Evolutionary conservation across 441 rosid genomes (phyloP), one percentile per base, ranked within the genome.

Genomic region (Macaranga tanarius): DNA sequence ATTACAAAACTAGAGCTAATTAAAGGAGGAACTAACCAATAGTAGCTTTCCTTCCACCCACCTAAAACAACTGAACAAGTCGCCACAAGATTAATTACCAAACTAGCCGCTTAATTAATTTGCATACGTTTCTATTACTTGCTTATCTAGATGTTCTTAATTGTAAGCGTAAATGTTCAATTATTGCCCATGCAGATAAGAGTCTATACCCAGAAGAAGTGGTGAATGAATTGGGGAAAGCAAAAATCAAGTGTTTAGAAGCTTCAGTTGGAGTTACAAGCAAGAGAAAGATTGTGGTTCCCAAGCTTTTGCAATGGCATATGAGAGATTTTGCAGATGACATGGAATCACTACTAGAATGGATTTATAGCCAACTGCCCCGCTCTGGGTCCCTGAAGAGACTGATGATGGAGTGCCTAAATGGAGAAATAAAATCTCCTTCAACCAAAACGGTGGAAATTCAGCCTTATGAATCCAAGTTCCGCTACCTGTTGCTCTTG

Each of bases 311-410:
- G 73, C 93, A 89, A 66, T 90, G 96, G 97, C 90, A 90, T 78
- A 85, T 92, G 97, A 82, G 76, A 79, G 97, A 92, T 79, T 94
- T 94, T 56, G 95, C 97, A n/a, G 99, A 92, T 67, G 87, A 85
- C 72, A 84, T 86, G 83, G 91, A 85, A 58, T 94, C 97, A 10
- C 86, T 94, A 5, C 74, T 90, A 7, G 95, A 92, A 84, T 94
- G 99, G 99, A 84, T 94, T 28, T 89, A 92, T 51, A 94, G 97
- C 82, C 92, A 92, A 57, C 70, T 89, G 78, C 94, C 97, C 2
- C 84, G 84, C 40, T 85, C 92, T 54, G 89, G 86, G 55, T 82
- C 81, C 44, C 78, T 89, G 57, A 90, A 85, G 76, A 85, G 85
- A 72, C 72, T 83, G 85, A 82, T 92, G 75, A 90, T 86, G 95